Conservation (phyloP, 2,329 filamentous ascomycete genomes). For the Akanthomyces uredinophilus region DNA sequence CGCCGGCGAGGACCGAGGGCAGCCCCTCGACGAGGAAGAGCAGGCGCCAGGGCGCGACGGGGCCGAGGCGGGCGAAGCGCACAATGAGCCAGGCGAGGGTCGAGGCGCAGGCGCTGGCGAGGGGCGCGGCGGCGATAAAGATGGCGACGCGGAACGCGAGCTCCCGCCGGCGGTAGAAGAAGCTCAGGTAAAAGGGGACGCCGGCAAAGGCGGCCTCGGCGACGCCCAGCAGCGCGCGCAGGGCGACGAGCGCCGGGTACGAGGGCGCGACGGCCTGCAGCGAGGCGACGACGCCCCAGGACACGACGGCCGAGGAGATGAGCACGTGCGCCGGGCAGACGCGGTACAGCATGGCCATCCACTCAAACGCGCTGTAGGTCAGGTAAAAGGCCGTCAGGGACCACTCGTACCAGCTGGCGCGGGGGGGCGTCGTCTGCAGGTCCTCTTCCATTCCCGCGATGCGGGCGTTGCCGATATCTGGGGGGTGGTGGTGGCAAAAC, state of each 20-base stretch:
- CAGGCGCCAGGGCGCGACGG: conserved; percentile 79
- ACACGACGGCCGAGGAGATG: conserved; percentile 58
- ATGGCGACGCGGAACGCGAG: conserved; percentile 80
- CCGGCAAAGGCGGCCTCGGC: conserved; percentile 62
- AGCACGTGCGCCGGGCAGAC: conserved; percentile 57
- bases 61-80: conserved; percentile 56
- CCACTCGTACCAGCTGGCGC: conserved; percentile 52
- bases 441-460: conserved; percentile 61
- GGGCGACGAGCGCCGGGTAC: conserved; percentile 53
- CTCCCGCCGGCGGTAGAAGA: conserved; percentile 63
- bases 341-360: conserved; percentile 59
- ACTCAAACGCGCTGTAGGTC: conserved; percentile 59
- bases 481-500: not conserved
- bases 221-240: conserved; percentile 55
- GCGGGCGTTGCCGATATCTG: conserved; percentile 58
- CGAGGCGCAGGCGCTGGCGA: conserved; percentile 74
- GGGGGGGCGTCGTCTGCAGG: conserved; percentile 45
- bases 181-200: conserved; percentile 59
- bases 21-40: conserved; percentile 83
- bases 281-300: conserved; percentile 76
- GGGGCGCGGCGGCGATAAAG: conserved; percentile 78
- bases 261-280: conserved; percentile 63
- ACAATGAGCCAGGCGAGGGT: conserved; percentile 75
- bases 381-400: conserved; percentile 57
- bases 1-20: conserved; percentile 70